phyloP scores from a whole-genome alignment of 2,329 filamentous ascomycete species.

The Apiospora kogelbergensis region DNA sequence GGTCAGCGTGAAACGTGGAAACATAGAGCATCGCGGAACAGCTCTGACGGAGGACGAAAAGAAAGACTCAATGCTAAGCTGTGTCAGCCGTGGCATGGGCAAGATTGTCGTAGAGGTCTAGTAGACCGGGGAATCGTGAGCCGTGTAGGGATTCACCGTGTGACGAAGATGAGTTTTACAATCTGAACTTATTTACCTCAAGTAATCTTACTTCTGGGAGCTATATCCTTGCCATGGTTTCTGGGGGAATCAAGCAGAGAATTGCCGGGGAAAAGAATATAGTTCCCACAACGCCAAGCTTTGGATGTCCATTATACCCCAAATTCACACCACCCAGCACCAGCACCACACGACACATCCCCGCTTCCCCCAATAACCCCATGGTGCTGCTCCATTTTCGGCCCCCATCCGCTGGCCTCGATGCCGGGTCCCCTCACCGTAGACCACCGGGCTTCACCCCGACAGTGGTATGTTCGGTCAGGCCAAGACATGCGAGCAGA shows the following conservation, averaged over 20 bases:
- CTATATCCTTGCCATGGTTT: background rate
- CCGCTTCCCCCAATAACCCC: constrained; percentile 1
- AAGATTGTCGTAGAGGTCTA: constrained; percentile 49
- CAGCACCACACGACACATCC: background rate
- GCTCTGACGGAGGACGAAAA: constrained; percentile 47
- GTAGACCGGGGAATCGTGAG: constrained; percentile 19
- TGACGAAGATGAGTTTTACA: background rate
- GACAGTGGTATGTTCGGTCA: background rate
- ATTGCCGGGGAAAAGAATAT: background rate
- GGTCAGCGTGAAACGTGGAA: constrained; percentile 40
- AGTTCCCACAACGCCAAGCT: background rate
- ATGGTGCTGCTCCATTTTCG: background rate
- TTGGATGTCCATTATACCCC: background rate
- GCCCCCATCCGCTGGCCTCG: background rate
- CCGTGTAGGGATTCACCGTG: too few relatives aligned
- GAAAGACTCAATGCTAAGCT: constrained; percentile 45
- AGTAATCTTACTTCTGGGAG: background rate
- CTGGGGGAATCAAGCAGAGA: background rate
- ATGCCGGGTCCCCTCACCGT: background rate
- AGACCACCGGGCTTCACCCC: background rate
- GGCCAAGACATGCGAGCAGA: constrained; percentile 2
- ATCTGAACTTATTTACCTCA: background rate
- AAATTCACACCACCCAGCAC: constrained; percentile 1
- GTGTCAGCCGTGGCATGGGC: constrained; percentile 53
- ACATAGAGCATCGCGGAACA: constrained; percentile 50